These are phyloP conservation scores for Calonectria fujianensis DNA, from an alignment of 2,329 filamentous ascomycete genomes.

Conservation along the genomic window DNA sequence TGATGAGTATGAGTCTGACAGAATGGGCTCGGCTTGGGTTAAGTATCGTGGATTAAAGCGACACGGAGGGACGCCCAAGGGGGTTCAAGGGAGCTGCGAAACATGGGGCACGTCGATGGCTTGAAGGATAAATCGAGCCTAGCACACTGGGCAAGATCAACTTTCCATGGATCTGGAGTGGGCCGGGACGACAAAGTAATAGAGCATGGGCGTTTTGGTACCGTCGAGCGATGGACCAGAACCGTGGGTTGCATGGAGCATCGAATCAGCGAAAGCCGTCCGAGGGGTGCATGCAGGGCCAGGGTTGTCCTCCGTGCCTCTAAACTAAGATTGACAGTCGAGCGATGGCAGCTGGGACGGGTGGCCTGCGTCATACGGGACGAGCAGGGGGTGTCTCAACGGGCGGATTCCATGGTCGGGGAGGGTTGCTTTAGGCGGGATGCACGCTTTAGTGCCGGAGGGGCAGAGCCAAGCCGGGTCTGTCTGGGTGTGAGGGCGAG, in stretches of 20 bases:
- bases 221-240: conserved; percentile 56
- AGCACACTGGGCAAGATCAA: conserved; percentile 60
- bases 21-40: conserved; percentile 55
- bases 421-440: conserved; percentile 50
- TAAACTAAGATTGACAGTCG: conserved; percentile 52
- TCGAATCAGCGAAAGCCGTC: conserved; percentile 52
- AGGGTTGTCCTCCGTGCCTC: conserved; percentile 51
- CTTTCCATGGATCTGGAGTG: conserved; percentile 62
- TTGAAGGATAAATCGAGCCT: conserved; percentile 62
- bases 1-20: conserved; percentile 1
- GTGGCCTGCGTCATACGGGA: conserved; percentile 58
- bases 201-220: conserved; percentile 54
- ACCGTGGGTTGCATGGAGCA: conserved; percentile 59
- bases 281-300: conserved; percentile 43
- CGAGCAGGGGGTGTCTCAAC: conserved; percentile 60
- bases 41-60: conserved; percentile 55
- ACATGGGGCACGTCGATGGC: conserved; percentile 59
- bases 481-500: conserved; percentile 42
- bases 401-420: conserved; percentile 57
- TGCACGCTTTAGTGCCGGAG: conserved; percentile 51
- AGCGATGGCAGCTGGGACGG: conserved; percentile 53
- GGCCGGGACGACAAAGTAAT: conserved; percentile 57
- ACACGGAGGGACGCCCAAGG: conserved; percentile 48
- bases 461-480: conserved; percentile 48
- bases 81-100: conserved; percentile 58